phyloP scores from a whole-genome alignment of 768 basidiomycete species.

The Tulasnella sp. region DNA sequence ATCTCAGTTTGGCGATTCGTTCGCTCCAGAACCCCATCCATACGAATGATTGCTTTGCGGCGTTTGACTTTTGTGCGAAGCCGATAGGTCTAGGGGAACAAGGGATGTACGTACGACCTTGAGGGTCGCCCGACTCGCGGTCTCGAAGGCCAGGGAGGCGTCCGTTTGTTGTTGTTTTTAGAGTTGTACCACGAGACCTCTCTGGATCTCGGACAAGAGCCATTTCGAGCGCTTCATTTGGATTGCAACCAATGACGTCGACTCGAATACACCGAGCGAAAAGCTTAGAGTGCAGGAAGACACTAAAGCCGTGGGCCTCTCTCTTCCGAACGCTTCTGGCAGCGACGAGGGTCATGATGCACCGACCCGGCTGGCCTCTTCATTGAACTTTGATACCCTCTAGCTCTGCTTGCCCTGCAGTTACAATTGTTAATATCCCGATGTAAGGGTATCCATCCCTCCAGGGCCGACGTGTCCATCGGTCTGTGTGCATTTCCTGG shows the following conservation, averaged over 20 bases:
- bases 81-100: not conserved
- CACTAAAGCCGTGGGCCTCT: not conserved
- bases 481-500: not conserved
- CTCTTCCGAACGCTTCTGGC: not conserved
- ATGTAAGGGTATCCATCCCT: not conserved
- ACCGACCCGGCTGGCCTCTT: not conserved
- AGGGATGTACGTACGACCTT: not conserved
- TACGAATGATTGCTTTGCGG: not conserved
- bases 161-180: not conserved
- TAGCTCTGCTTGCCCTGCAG: not conserved
- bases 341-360: not conserved
- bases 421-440: not conserved
- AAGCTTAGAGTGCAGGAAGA: not conserved
- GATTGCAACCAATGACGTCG: slow-evolving; percentile 1
- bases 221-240: not conserved
- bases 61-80: not conserved
- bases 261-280: not conserved
- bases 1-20: not conserved
- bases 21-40: not conserved
- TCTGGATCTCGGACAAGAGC: not conserved
- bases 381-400: slow-evolving; percentile 10
- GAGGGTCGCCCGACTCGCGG: not conserved
- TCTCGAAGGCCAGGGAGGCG: not conserved
- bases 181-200: slow-evolving; percentile 14
- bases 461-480: not conserved